Base-by-base conservation (phyloP, 345 rosid genomes). In the Kernera saxatilis region DNA sequence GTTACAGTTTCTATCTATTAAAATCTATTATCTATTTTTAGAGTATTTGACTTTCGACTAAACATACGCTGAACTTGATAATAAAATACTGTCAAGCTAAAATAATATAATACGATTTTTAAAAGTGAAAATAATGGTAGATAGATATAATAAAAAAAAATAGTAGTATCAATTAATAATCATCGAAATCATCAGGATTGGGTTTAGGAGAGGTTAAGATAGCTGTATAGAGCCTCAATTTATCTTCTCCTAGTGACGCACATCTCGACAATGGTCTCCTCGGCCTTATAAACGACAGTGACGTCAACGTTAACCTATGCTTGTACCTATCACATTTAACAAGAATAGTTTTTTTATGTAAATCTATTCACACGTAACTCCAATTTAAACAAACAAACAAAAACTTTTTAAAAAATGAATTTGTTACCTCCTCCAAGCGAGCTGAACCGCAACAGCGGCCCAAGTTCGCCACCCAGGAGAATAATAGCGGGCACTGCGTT, bases 391-490 rank as follows among this genome's bases (percentile, higher is more conserved):
- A 6, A 17, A 15, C 0, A 17, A 43, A 7, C 6, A n/a, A 5
- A 37, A 2, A 23, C 3, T 4, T 6, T 35, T 18, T 41, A n/a
- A n/a, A n/a, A n/a, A n/a, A n/a, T 6, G 17, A n/a, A 35, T 32
- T 17, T 44, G 2, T 49, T 52, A 75, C 79, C 99, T 77, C 53
- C 96, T 78, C 99, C 99, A 94, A 8, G 99, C 99, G 63, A 94
- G 75, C 84, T 94, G 99, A 69, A 91, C 83, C 1, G 97, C 96
- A 73, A 94, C 99, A 0, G 97, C 95, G 0, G 95, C 95, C 97
- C 97, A 94, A 8, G 99, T 91, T 21, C 99, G 75, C 99, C 99
- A 94, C 6, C 97, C 99, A 0, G 99, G 97, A 9, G 99, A 94
- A 57, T 94, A 91, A 56, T 87, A 91, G 67, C 99, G 84, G 0